Percentiles rank a stretch among this genome's conserved stretches.
Evolutionary conservation across 306 rosid species (phyloP).

Genomic region (Vicia sativa): DNA sequence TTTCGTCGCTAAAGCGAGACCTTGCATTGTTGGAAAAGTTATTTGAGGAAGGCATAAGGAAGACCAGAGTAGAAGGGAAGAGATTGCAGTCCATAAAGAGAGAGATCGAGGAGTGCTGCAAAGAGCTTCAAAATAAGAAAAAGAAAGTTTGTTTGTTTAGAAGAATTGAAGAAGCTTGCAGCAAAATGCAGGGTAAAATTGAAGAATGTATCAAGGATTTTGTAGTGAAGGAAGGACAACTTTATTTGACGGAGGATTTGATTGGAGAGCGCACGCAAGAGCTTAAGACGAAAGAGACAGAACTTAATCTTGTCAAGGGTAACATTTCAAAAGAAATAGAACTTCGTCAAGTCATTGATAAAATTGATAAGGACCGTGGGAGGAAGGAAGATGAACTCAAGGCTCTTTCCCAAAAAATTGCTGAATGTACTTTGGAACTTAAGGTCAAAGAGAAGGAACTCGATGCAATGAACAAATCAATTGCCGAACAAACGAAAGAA

Average conservation of each 20-base stretch:
- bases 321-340: not conserved
- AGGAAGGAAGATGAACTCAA: slow-evolving; percentile 20
- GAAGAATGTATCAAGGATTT: not conserved
- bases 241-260: not conserved
- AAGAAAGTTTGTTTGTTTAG: not conserved
- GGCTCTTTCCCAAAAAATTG: slow-evolving; percentile 18
- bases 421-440: not conserved
- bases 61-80: slow-evolving; percentile 17
- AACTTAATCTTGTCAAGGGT: not conserved
- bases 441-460: slow-evolving; percentile 4
- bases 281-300: not conserved
- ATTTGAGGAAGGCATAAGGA: not conserved
- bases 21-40: slow-evolving; percentile 22
- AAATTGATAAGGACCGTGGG: not conserved
- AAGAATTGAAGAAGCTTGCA: not conserved
- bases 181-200: not conserved
- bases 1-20: slow-evolving; percentile 16
- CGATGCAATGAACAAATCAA: slow-evolving; percentile 9
- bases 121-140: slow-evolving; percentile 44
- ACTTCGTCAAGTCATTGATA: not conserved
- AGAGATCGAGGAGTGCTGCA: slow-evolving; percentile 22
- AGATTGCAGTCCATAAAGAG: slow-evolving; percentile 36
- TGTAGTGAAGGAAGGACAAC: not conserved
- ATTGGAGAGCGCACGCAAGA: not conserved
- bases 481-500: not conserved